Percentiles rank a stretch among this genome's conserved stretches.
Evolutionary conservation across 805 yeast genomes (phyloP).

Genomic region (Cyberlindnera bimundalis): DNA sequence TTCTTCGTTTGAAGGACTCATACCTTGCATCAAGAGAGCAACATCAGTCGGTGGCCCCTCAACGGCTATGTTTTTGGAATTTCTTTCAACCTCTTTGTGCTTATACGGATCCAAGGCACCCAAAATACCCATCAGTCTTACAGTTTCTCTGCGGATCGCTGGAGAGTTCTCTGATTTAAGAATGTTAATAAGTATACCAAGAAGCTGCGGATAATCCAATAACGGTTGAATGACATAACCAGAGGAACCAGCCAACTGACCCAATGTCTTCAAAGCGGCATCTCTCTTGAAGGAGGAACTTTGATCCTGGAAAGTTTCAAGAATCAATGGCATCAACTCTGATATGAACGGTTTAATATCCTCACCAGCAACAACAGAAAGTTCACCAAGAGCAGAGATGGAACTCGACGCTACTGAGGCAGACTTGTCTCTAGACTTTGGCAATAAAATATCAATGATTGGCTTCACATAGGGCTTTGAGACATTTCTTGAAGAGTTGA

Average conservation of each 20-base stretch:
- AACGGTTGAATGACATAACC: slow-evolving; percentile 95
- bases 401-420: slow-evolving; percentile 86
- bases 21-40: slow-evolving; percentile 86
- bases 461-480: slow-evolving; percentile 90
- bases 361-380: slow-evolving; percentile 85
- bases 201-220: slow-evolving; percentile 83
- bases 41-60: slow-evolving; percentile 91
- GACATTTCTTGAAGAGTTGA: slow-evolving; percentile 75
- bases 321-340: slow-evolving; percentile 79
- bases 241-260: slow-evolving; percentile 84
- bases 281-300: slow-evolving; percentile 84
- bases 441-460: slow-evolving; percentile 78
- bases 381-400: slow-evolving; percentile 82
- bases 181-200: slow-evolving; percentile 78
- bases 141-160: slow-evolving; percentile 79
- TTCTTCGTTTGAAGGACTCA: slow-evolving; percentile 89
- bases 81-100: slow-evolving; percentile 85
- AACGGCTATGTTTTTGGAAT: slow-evolving; percentile 45
- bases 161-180: slow-evolving; percentile 77
- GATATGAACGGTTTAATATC: slow-evolving; percentile 70
- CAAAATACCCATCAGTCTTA: slow-evolving; percentile 81
- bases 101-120: slow-evolving; percentile 98
- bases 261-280: slow-evolving; percentile 83
- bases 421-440: slow-evolving; percentile 67
- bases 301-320: slow-evolving; percentile 89